phyloP scores from a whole-genome alignment of 169 alveolate genomes.

The Miamiensis avidus region DNA sequence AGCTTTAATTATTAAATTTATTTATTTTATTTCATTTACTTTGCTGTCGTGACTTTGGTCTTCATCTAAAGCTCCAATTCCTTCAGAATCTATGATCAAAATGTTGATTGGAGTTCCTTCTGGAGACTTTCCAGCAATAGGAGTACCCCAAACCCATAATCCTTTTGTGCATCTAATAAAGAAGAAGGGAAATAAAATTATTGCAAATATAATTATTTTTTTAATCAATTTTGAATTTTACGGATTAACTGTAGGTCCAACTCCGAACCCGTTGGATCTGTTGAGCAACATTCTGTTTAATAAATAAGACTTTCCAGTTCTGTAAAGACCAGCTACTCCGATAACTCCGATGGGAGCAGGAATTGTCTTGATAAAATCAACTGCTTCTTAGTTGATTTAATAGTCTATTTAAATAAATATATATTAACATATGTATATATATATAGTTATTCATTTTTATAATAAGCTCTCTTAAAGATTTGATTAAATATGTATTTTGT shows the following conservation, averaged over 20 bases:
- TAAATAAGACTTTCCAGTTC: slow-evolving; percentile 84
- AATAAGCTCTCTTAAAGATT: not conserved
- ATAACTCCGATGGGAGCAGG: slow-evolving; percentile 73
- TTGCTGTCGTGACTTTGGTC: slow-evolving; percentile 80
- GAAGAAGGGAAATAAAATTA: not conserved
- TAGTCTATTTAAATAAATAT: slow-evolving; percentile 15
- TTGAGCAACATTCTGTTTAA: slow-evolving; percentile 80
- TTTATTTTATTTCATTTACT: slow-evolving; percentile 22
- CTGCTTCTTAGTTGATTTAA: slow-evolving; percentile 52
- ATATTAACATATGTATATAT: no score
- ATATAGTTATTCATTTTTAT: no score
- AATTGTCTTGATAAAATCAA: slow-evolving; percentile 58
- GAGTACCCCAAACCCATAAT: slow-evolving; percentile 84
- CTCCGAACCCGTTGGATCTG: slow-evolving; percentile 74
- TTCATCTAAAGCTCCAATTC: slow-evolving; percentile 81
- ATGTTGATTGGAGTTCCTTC: slow-evolving; percentile 72
- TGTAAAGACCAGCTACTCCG: slow-evolving; percentile 84
- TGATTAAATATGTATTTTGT: not conserved
- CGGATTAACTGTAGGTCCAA: slow-evolving; percentile 85
- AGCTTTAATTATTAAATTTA: no score
- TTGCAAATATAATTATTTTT: not conserved
- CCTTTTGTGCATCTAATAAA: slow-evolving; percentile 49
- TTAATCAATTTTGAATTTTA: slow-evolving; percentile 25
- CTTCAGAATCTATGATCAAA: slow-evolving; percentile 82
- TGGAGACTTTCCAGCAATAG: slow-evolving; percentile 63